Percentiles rank a stretch among this genome's conserved stretches.
phyloP scores from a whole-genome alignment of 768 basidiomycete genomes.

The Termitomyces sp. region DNA sequence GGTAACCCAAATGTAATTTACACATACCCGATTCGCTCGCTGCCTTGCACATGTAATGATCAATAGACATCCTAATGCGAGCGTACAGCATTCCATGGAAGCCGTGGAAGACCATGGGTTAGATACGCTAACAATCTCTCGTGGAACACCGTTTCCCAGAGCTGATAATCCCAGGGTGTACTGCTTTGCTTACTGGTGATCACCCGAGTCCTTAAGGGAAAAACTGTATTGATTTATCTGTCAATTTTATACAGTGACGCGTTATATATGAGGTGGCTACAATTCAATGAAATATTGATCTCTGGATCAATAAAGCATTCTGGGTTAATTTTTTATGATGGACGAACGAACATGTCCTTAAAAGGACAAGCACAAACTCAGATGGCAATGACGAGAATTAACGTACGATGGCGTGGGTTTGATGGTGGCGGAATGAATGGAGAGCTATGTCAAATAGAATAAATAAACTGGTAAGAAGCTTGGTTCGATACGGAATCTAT shows the following conservation, averaged over 20 bases:
- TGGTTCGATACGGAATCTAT: conserved; percentile 7
- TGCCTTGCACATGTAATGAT: too few relatives aligned
- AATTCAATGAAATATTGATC: not conserved
- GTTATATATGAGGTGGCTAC: not conserved
- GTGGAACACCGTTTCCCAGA: too few relatives aligned
- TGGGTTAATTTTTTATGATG: not conserved
- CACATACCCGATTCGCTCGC: too few relatives aligned
- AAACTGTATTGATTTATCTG: not conserved
- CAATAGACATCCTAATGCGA: too few relatives aligned
- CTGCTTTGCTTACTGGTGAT: too few relatives aligned
- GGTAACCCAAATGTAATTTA: too few relatives aligned
- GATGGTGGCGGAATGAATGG: conserved; percentile 1
- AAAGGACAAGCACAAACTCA: not conserved
- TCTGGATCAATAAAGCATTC: not conserved
- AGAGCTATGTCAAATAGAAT: conserved; percentile 3
- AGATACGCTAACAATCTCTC: not conserved
- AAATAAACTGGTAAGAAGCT: conserved; percentile 5
- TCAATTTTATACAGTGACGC: not conserved
- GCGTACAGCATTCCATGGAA: too few relatives aligned
- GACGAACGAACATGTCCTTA: not conserved
- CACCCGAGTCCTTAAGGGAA: not conserved
- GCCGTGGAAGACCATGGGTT: too few relatives aligned
- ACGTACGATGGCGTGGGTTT: not conserved
- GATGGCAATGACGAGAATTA: not conserved
- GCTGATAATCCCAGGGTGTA: not conserved